These are phyloP conservation scores for Suhomyces kilbournensis DNA, from an alignment of 805 yeast species.

Conservation along the genomic window DNA sequence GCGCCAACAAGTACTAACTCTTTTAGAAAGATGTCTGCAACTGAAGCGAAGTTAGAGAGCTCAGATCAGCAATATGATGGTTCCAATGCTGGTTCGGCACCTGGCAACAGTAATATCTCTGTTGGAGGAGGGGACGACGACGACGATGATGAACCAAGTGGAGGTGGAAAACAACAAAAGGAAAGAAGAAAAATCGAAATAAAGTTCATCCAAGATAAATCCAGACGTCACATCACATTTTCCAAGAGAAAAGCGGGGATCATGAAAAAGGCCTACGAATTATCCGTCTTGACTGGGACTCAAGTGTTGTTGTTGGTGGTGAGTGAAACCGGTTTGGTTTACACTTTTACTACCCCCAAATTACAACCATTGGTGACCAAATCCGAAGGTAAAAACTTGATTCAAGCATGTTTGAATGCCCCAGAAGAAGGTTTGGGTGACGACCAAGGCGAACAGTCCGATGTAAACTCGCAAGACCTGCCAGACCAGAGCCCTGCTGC, in stretches of 20 bases:
- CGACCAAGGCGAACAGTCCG: slow-evolving; percentile 56
- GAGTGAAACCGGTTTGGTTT: slow-evolving; percentile 96
- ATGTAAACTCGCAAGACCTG: slow-evolving; percentile 41
- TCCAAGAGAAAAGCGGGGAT: slow-evolving; percentile 98
- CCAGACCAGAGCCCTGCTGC: slow-evolving; percentile 39
- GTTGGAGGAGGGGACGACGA: slow-evolving; percentile 39
- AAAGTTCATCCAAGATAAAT: slow-evolving; percentile 94
- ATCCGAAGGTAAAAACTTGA: slow-evolving; percentile 94
- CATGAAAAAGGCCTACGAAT: slow-evolving; percentile 99
- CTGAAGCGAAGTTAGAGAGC: slow-evolving; percentile 38
- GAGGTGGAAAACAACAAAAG: slow-evolving; percentile 48
- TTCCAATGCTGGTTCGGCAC: slow-evolving; percentile 8
- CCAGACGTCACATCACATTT: slow-evolving; percentile 96
- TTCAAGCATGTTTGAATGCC: slow-evolving; percentile 95
- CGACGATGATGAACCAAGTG: slow-evolving; percentile 51
- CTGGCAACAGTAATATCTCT: slow-evolving; percentile 20
- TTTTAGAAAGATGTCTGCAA: slow-evolving; percentile 32
- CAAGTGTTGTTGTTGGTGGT: slow-evolving; percentile 93
- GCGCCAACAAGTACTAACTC: slow-evolving; percentile 14
- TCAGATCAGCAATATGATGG: slow-evolving; percentile 20
- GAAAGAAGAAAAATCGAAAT: slow-evolving; percentile 90
- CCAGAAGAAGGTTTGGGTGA: slow-evolving; percentile 81
- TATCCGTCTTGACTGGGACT: slow-evolving; percentile 94
- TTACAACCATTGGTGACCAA: slow-evolving; percentile 96
- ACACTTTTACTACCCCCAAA: slow-evolving; percentile 98